Evolutionary conservation across 2,329 filamentous ascomycete genomes (phyloP).

Genomic region (Cercospora brassicicola): DNA sequence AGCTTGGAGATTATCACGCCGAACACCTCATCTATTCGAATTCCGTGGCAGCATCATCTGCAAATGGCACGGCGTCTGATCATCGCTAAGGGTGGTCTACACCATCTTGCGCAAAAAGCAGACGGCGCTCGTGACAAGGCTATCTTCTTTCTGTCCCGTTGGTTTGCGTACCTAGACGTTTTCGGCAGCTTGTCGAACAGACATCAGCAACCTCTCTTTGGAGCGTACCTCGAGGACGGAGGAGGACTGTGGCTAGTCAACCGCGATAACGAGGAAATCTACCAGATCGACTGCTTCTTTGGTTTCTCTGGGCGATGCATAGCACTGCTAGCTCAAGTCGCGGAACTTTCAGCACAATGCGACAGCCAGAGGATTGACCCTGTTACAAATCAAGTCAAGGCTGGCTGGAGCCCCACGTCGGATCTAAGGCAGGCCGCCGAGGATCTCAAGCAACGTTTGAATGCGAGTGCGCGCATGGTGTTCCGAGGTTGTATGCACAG

Average conservation of each 20-base stretch:
- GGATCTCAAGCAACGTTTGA: constrained; percentile 61
- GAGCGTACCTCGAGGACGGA: constrained; percentile 43
- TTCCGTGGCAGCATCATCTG: constrained; percentile 79
- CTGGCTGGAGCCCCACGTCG: constrained; percentile 60
- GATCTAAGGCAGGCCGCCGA: constrained; percentile 59
- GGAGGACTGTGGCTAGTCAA: constrained; percentile 40
- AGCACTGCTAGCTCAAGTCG: constrained; percentile 69
- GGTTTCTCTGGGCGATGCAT: constrained; percentile 74
- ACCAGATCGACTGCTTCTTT: constrained; percentile 75
- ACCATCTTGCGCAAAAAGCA: constrained; percentile 42
- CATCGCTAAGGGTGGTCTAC: constrained; percentile 61
- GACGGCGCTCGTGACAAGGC: constrained; percentile 55
- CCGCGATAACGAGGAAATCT: constrained; percentile 42
- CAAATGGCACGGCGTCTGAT: constrained; percentile 75
- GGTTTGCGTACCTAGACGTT: constrained; percentile 83
- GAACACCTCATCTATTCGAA: constrained; percentile 74
- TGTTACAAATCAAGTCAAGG: constrained; percentile 49
- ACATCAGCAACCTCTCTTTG: constrained; percentile 46
- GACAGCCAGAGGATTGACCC: constrained; percentile 64
- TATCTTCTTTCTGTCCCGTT: constrained; percentile 73
- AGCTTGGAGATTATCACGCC: constrained; percentile 82
- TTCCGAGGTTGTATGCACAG: constrained; percentile 48
- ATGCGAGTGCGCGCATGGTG: constrained; percentile 51
- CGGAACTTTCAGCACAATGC: constrained; percentile 67
- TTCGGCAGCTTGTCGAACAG: constrained; percentile 65